These are phyloP conservation scores for Dothideomycetidae sp. DNA, from an alignment of 2,329 filamentous ascomycete species.

Conservation along the genomic window DNA sequence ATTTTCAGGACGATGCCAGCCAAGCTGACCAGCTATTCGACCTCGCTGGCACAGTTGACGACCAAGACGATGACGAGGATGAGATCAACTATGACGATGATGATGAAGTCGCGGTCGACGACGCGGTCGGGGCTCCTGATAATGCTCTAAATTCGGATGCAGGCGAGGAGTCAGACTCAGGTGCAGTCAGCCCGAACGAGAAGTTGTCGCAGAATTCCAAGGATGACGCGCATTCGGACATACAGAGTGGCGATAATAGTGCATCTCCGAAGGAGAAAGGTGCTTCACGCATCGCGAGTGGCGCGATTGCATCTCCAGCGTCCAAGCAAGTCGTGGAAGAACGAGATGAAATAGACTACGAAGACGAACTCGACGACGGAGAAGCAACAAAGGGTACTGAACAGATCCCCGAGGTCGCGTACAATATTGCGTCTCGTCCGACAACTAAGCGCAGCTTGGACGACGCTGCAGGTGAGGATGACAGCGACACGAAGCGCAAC, in stretches of 20 bases:
- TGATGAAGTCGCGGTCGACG: background rate
- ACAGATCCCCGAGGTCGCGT: slow-evolving; percentile 5
- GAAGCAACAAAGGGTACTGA: slow-evolving; percentile 11
- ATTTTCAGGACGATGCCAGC: background rate
- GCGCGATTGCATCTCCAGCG: background rate
- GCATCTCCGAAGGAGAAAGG: background rate
- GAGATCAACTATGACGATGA: background rate
- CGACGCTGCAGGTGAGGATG: slow-evolving; percentile 7
- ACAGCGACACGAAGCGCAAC: slow-evolving; percentile 11
- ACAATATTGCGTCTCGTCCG: slow-evolving; percentile 1
- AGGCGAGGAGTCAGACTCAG: background rate
- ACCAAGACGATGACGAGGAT: background rate
- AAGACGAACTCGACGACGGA: slow-evolving; percentile 14
- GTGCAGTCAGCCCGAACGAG: background rate
- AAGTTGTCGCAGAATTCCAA: too few species aligned
- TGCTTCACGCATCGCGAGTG: background rate
- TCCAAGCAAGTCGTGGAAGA: background rate
- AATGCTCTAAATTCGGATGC: background rate
- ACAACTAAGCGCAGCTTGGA: slow-evolving; percentile 8
- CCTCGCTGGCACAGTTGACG: background rate
- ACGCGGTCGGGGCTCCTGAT: background rate
- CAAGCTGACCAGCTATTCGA: background rate
- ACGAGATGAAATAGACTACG: slow-evolving; percentile 13
- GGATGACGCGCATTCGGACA: too few species aligned
- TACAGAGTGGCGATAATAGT: background rate